Evolutionary conservation across 345 rosid species (phyloP).

Genomic region (Hibiscus trionum): DNA sequence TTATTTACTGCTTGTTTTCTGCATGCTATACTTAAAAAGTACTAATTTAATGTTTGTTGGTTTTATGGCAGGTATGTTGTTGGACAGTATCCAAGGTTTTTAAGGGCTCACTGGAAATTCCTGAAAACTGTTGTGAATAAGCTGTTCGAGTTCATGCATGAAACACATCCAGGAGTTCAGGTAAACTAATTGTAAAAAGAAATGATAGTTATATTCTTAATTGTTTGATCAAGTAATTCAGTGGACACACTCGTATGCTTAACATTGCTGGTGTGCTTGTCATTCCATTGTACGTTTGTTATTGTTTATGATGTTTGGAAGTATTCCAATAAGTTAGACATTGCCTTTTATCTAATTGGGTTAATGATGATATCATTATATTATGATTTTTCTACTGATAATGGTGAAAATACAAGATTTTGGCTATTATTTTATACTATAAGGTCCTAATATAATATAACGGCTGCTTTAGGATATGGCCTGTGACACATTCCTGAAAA

Average conservation of each 20-base stretch:
- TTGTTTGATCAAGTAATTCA: background rate
- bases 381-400: background rate
- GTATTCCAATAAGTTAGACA: background rate
- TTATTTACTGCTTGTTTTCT: background rate
- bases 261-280: background rate
- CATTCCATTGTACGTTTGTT: background rate
- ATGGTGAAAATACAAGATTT: background rate
- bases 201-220: background rate
- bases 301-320: background rate
- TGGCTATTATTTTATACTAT: background rate
- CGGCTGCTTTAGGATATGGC: conserved; percentile 79
- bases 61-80: conserved; percentile 82
- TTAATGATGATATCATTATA: background rate
- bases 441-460: background rate
- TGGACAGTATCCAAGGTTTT: conserved; percentile 97
- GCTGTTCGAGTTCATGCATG: conserved; percentile 98
- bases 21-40: conserved; percentile 5
- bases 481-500: conserved; percentile 92
- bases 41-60: conserved; percentile 10
- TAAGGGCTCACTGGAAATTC: conserved; percentile 99
- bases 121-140: conserved; percentile 97
- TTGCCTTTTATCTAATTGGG: background rate
- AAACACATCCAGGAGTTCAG: conserved; percentile 99
- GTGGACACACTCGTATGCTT: background rate
- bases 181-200: conserved; percentile 22